phyloP scores from a whole-genome alignment of 2,329 filamentous ascomycete genomes.

The Amesomyces nigricolor region DNA sequence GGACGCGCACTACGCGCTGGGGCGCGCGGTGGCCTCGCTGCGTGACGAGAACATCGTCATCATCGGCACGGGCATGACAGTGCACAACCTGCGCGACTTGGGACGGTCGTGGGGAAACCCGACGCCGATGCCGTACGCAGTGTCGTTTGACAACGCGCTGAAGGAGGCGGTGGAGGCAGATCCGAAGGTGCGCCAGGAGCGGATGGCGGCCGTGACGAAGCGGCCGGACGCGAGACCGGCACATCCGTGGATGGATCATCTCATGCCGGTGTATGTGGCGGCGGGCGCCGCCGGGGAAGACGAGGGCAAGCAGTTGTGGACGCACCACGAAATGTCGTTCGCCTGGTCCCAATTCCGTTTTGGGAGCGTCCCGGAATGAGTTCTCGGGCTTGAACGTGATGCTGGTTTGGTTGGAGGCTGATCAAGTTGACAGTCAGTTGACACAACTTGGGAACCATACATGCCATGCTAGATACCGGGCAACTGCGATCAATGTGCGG shows the following conservation, averaged over 20 bases:
- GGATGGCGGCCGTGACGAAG: conserved; percentile 36
- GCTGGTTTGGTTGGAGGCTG: not conserved
- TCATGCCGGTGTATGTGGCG: conserved; percentile 44
- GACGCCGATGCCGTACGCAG: conserved; percentile 49
- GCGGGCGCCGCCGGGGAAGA: conserved; percentile 43
- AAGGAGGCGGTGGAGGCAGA: conserved; percentile 55
- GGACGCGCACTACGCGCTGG: conserved; percentile 60
- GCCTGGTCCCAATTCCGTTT: conserved; percentile 46
- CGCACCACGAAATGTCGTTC: conserved; percentile 40
- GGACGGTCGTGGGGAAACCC: conserved; percentile 40
- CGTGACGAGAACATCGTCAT: conserved; percentile 63
- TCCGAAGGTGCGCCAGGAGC: conserved; percentile 34
- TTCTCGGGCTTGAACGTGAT: not conserved
- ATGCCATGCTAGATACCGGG: too few species aligned
- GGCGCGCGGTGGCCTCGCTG: conserved; percentile 58
- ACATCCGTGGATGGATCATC: conserved; percentile 45
- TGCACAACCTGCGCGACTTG: conserved; percentile 61
- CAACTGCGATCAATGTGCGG: too few species aligned
- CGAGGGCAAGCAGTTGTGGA: conserved; percentile 40
- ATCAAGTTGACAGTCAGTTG: not conserved
- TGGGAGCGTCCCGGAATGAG: conserved; percentile 32
- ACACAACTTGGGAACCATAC: not conserved
- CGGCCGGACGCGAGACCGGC: conserved; percentile 43
- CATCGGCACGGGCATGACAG: conserved; percentile 68
- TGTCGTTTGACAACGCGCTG: conserved; percentile 62